These are phyloP conservation scores for Pholiota molesta DNA, from an alignment of 768 basidiomycete genomes.

Conservation along the genomic window DNA sequence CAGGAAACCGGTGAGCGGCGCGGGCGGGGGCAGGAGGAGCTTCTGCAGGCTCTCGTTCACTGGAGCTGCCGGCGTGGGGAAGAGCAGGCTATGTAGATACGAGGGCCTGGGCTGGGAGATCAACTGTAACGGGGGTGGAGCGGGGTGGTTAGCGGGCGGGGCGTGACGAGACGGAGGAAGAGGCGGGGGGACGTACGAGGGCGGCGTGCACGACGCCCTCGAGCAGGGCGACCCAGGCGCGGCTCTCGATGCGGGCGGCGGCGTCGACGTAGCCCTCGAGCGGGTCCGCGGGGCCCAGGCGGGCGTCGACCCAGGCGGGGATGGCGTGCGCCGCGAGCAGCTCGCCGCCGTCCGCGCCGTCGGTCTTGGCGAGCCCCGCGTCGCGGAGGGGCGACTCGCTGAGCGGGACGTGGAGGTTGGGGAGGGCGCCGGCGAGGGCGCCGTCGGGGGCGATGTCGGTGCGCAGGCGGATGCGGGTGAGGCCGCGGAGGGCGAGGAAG, in stretches of 20 bases:
- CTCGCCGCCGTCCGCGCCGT: conserved; percentile 39
- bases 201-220: conserved; percentile 80
- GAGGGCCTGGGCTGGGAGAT: conserved; percentile 50
- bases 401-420: conserved; percentile 65
- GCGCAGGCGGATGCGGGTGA: conserved; percentile 54
- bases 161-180: conserved; percentile 5
- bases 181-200: conserved; percentile 47
- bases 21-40: conserved; percentile 64
- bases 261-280: conserved; percentile 73
- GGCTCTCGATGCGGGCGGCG: conserved; percentile 68
- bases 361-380: conserved; percentile 25
- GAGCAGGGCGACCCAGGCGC: conserved; percentile 81
- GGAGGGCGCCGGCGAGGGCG: conserved; percentile 67
- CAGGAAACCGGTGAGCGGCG: conserved; percentile 70
- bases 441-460: conserved; percentile 75
- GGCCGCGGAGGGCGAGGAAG: conserved; percentile 69
- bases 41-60: conserved; percentile 43
- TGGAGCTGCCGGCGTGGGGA: conserved; percentile 33
- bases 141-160: conserved; percentile 6
- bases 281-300: conserved; percentile 40
- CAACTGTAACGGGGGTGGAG: conserved; percentile 35
- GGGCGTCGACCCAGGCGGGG: conserved; percentile 72
- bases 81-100: conserved; percentile 44
- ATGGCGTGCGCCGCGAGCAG: conserved; percentile 70
- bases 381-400: conserved; percentile 25